A percentile compares a stretch with the other conserved stretches of the same genome.
These are phyloP conservation scores for Yamadazyma kanchanaburiensis DNA, from an alignment of 1,139 yeast genomes.

Conservation along the genomic window DNA sequence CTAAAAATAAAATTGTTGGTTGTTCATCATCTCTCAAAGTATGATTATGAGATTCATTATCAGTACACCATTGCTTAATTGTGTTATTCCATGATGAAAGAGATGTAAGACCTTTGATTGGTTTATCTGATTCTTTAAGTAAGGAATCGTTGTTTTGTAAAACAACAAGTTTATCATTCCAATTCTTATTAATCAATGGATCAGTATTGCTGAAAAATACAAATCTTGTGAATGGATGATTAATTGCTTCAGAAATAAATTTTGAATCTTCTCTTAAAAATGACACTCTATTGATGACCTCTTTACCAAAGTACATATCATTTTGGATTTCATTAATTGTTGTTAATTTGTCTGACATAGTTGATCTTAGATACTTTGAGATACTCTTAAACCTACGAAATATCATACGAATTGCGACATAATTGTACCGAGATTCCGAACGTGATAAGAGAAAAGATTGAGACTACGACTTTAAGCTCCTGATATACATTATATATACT, in stretches of 20 bases:
- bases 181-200: conserved; percentile 34
- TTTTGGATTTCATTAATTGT: conserved; percentile 22
- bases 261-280: conserved; percentile 67
- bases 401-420: conserved; percentile 7
- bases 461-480: not conserved
- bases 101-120: conserved; percentile 14
- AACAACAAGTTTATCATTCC: conserved; percentile 27
- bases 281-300: conserved; percentile 72
- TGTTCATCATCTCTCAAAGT: conserved; percentile 28
- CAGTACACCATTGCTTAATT: conserved; percentile 25
- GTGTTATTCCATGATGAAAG: conserved; percentile 22
- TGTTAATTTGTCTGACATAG: conserved; percentile 14
- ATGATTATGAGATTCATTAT: conserved; percentile 32
- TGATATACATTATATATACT: conserved; percentile 4
- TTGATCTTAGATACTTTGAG: conserved; percentile 10
- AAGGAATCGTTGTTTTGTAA: conserved; percentile 35
- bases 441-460: too few species aligned
- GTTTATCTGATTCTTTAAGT: conserved; percentile 13
- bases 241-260: conserved; percentile 54
- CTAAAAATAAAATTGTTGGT: conserved; percentile 60
- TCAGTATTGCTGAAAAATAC: conserved; percentile 43
- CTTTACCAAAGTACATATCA: conserved; percentile 48
- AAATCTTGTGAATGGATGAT: conserved; percentile 53
- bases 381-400: conserved; percentile 9
- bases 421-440: too few species aligned